Base-by-base conservation (phyloP, 345 rosid genomes). In the Draba incana region DNA sequence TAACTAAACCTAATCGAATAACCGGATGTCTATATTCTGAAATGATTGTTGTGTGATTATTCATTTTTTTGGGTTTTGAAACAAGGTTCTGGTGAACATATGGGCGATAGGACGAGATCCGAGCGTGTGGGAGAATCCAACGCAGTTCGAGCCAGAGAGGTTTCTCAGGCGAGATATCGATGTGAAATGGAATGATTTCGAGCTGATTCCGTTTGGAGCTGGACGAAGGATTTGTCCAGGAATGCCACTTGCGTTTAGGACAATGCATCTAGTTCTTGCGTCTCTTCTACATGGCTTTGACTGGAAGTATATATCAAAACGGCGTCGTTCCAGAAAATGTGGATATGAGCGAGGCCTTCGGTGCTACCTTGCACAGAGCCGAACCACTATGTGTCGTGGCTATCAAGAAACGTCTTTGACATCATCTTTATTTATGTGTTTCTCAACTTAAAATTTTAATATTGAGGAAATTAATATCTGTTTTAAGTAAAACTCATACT, bases 201-300 rank as follows among this genome's bases (percentile, higher is more conserved):
- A 70, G 66, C 16, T 75, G 23, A 55, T 48, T 3, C 66, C 75
- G 42, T 64, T 69, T 2, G 75, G 75, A 20, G 66, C 66, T 28
- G 79, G 79, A 43, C 30, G 50, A 59, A 66, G 72, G 54, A 58
- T 59, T 6, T 74, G 77, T 20, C 72, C 62, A 16, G 77, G 77
- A 37, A 64, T 83, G 69, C 75, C 81, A 7, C 25, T 83, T 5
- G 89, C 74, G 0, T 16, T 47, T 7, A 75, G 74, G 61, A 77
- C 79, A 82, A 8, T 87, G 51, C 81, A 68, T 53, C 20, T 77
- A 7, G 68, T 78, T 66, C 64, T 85, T 79, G 84, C 77, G 30
- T 59, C 78, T 41, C 64, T 83, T 8, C 41, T 79, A 47, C 71
- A 60, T 47, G 66, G 70, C 38, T 84, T 81, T 57, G 75, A 84